Evolutionary conservation across 345 rosid genomes (phyloP).

Genomic region (Stellera chamaejasme): DNA sequence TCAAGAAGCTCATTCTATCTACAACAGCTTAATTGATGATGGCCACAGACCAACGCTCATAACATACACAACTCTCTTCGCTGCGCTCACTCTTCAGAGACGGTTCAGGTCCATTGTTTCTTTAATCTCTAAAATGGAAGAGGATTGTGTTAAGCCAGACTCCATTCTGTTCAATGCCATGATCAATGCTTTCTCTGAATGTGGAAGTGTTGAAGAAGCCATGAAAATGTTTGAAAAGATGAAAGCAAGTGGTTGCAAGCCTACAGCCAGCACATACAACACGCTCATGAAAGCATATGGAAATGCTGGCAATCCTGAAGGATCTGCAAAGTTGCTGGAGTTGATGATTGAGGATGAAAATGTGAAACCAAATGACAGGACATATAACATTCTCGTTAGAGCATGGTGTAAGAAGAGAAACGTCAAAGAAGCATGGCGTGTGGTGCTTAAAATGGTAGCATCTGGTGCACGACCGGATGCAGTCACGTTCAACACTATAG

Average conservation of each 20-base stretch:
- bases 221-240: constrained; percentile 69
- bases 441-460: constrained; percentile 58
- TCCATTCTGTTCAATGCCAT: constrained; percentile 85
- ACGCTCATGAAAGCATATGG: constrained; percentile 90
- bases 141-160: constrained; percentile 68
- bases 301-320: constrained; percentile 62
- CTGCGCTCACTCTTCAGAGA: constrained; percentile 61
- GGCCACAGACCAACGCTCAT: constrained; percentile 79
- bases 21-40: constrained; percentile 54
- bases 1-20: constrained; percentile 63
- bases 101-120: constrained; percentile 50
- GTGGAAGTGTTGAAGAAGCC: constrained; percentile 71
- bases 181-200: constrained; percentile 84
- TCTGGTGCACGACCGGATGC: constrained; percentile 67
- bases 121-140: constrained; percentile 62
- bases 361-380: constrained; percentile 65
- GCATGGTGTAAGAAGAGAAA: constrained; percentile 75
- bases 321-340: constrained; percentile 54
- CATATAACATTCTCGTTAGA: constrained; percentile 67
- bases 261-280: constrained; percentile 75
- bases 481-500: constrained; percentile 76
- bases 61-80: constrained; percentile 75
- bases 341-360: constrained; percentile 43
- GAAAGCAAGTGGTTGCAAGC: constrained; percentile 74
- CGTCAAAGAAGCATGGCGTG: constrained; percentile 71